Conservation (phyloP, 2,329 filamentous ascomycete species). For the Calonectria hongkongensis region DNA sequence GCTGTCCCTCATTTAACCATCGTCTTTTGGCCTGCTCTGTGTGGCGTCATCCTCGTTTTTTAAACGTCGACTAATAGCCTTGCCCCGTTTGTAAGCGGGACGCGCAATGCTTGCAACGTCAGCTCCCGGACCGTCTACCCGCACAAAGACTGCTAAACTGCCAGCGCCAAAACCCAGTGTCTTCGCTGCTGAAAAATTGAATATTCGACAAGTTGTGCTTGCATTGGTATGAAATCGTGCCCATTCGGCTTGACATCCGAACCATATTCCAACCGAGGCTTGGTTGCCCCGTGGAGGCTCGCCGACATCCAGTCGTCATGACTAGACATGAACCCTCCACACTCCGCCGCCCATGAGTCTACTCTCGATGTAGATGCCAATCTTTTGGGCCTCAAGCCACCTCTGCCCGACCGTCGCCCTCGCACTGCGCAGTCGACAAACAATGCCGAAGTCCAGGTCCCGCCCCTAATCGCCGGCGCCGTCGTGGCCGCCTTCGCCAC, state of each 20-base stretch:
- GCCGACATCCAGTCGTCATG: conserved; percentile 47
- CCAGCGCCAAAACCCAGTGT: conserved; percentile 24
- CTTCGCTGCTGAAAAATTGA: conserved; percentile 7
- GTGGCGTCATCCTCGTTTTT: conserved; percentile 49
- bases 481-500: conserved; percentile 60
- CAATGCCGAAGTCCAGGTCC: conserved; percentile 59
- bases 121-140: conserved; percentile 43
- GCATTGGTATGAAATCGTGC: conserved; percentile 29
- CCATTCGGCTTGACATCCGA: conserved; percentile 3
- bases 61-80: conserved; percentile 46
- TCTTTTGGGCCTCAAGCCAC: conserved; percentile 57
- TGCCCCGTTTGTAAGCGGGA: conserved; percentile 56
- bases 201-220: not conserved
- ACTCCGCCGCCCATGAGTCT: conserved; percentile 50
- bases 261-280: conserved; percentile 13
- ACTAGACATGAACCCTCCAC: conserved; percentile 52
- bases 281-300: conserved; percentile 39
- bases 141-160: conserved; percentile 25
- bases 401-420: conserved; percentile 58
- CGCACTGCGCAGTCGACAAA: conserved; percentile 55
- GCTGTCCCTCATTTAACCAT: conserved; percentile 4
- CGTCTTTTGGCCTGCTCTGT: conserved; percentile 14
- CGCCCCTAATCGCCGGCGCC: conserved; percentile 61
- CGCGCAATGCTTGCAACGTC: conserved; percentile 61
- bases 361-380: conserved; percentile 40